Percentiles rank a stretch among this genome's conserved stretches.
Evolutionary conservation across 495 filamentous ascomycete genomes (phyloP).

Genomic region (Trichoderma virens): DNA sequence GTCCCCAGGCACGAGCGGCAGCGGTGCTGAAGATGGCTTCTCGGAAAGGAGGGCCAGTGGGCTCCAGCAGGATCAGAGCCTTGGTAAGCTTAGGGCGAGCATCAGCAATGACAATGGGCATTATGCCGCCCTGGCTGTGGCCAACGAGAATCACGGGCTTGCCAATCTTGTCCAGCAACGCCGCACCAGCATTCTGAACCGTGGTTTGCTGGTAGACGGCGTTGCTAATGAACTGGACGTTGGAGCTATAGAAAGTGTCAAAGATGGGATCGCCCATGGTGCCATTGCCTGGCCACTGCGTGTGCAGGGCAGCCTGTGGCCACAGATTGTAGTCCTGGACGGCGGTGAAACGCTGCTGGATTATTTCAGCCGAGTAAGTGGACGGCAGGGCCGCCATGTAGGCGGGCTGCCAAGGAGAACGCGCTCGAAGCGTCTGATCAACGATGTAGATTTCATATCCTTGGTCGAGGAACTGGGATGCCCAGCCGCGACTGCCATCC

Average conservation of each 20-base stretch:
- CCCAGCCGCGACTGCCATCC: conserved; percentile 44
- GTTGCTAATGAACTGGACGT: conserved; percentile 33
- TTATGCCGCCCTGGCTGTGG: conserved; percentile 44
- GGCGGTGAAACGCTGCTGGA: conserved; percentile 35
- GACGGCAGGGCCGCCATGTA: conserved; percentile 3
- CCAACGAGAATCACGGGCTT: conserved; percentile 36
- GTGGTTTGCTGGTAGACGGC: conserved; percentile 31
- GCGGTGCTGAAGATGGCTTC: conserved; percentile 21
- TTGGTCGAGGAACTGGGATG: conserved; percentile 38
- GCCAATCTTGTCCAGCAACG: conserved; percentile 43
- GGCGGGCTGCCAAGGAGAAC: conserved; percentile 10
- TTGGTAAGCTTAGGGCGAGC: conserved; percentile 37
- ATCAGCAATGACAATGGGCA: conserved; percentile 43
- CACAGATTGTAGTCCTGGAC: conserved; percentile 21
- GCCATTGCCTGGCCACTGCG: conserved; percentile 45
- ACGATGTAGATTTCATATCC: conserved; percentile 41
- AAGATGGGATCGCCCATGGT: conserved; percentile 40
- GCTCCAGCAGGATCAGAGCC: conserved; percentile 44
- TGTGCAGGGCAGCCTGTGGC: conserved; percentile 39
- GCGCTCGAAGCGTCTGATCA: conserved; percentile 35
- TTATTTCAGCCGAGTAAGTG: conserved; percentile 14
- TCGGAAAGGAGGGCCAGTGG: conserved; percentile 44
- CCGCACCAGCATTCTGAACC: conserved; percentile 35
- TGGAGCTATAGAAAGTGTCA: conserved; percentile 42
- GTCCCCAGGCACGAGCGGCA: conserved; percentile 29